phyloP scores from a whole-genome alignment of 768 basidiomycete genomes.

The Suillus alpinus region DNA sequence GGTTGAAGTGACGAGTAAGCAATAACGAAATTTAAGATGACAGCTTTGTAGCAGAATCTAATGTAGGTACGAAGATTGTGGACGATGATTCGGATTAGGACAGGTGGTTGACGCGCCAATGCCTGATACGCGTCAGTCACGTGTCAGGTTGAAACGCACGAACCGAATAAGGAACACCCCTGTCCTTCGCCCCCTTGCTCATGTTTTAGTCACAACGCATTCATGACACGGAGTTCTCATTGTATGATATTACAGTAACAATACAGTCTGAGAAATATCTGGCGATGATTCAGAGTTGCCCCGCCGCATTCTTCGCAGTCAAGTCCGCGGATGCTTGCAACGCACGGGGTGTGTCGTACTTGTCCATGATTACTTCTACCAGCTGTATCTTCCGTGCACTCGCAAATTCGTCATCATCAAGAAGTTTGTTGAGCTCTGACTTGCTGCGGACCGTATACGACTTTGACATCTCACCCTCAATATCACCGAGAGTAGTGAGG shows the following conservation, averaged over 20 bases:
- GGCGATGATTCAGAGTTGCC: constrained; percentile 12
- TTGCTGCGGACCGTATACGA: constrained; percentile 71
- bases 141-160: constrained; percentile 11
- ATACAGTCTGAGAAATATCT: too few relatives aligned
- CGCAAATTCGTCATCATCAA: constrained; percentile 62
- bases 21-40: not conserved
- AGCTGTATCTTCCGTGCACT: constrained; percentile 68
- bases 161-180: not conserved
- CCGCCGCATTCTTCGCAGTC: constrained; percentile 10
- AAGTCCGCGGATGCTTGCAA: constrained; percentile 51
- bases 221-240: not conserved
- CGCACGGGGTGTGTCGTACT: constrained; percentile 66
- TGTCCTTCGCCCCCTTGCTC: too few relatives aligned
- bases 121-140: constrained; percentile 25
- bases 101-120: constrained; percentile 3
- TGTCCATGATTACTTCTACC: constrained; percentile 77
- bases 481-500: constrained; percentile 57
- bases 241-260: not conserved
- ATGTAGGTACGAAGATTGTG: not conserved
- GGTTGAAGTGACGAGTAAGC: not conserved
- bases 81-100: not conserved
- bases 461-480: constrained; percentile 43
- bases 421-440: constrained; percentile 60
- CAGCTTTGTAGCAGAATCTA: not conserved
- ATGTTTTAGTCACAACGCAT: too few relatives aligned